Evolutionary conservation across 1,284 basidiomycete genomes (phyloP).

Genomic region (Crucibulum parvulum): DNA sequence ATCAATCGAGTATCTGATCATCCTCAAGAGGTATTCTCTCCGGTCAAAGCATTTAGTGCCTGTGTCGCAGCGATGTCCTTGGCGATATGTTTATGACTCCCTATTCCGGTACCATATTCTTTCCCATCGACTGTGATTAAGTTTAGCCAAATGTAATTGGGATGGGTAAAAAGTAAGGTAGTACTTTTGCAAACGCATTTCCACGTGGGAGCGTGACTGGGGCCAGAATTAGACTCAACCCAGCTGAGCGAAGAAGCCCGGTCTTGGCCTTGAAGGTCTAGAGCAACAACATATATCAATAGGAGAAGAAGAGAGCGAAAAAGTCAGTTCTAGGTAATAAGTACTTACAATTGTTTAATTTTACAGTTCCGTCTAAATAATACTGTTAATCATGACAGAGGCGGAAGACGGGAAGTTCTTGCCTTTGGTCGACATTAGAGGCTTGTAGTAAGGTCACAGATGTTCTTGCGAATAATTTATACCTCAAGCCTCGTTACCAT

Average conservation of each 20-base stretch:
- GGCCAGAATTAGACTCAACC: slow-evolving; percentile 54
- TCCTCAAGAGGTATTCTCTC: slow-evolving; percentile 21
- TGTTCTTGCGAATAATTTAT: too few species aligned
- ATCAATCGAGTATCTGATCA: not conserved
- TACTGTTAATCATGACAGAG: too few species aligned
- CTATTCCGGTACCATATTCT: slow-evolving; percentile 50
- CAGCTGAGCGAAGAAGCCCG: slow-evolving; percentile 56
- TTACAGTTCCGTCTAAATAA: not conserved
- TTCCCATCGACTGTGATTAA: slow-evolving; percentile 49
- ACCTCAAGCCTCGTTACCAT: too few species aligned
- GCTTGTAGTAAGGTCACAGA: too few species aligned
- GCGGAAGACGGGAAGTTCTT: too few species aligned
- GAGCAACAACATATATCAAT: not conserved
- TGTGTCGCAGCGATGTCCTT: slow-evolving; percentile 59
- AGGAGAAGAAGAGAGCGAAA: slow-evolving; percentile 1
- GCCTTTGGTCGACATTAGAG: too few species aligned
- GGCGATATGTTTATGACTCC: slow-evolving; percentile 57
- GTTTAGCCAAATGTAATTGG: slow-evolving; percentile 9
- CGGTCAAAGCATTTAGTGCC: slow-evolving; percentile 46
- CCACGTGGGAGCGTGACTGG: slow-evolving; percentile 59
- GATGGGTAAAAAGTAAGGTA: slow-evolving; percentile 12
- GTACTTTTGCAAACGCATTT: slow-evolving; percentile 65
- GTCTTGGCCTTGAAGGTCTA: slow-evolving; percentile 60
- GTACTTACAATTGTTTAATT: slow-evolving; percentile 44
- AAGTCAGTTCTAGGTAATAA: slow-evolving; percentile 8